Evolutionary conservation across 306 rosid species (phyloP).

Genomic region (Geum urbanum): DNA sequence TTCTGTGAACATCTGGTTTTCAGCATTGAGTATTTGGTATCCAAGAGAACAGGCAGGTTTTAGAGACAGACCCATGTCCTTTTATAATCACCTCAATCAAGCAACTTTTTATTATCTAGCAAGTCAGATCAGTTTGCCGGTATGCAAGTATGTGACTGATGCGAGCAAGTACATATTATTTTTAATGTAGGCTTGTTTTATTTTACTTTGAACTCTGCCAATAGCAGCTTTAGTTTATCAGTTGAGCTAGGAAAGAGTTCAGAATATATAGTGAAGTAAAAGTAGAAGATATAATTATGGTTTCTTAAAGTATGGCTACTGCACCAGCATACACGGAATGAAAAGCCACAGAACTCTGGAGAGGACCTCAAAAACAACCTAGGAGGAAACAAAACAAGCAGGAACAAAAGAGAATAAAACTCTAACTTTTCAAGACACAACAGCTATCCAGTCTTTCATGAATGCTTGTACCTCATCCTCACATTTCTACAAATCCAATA

Average conservation of each 20-base stretch:
- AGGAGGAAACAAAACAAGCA: background rate
- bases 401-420: too few relatives aligned
- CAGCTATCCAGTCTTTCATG: background rate
- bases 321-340: background rate
- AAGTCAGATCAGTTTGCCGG: background rate
- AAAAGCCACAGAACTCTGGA: too few relatives aligned
- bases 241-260: background rate
- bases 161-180: background rate
- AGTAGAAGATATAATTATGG: background rate
- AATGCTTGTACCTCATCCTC: slow-evolving; percentile 1
- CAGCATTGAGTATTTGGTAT: background rate
- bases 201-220: background rate
- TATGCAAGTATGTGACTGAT: background rate
- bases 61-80: background rate
- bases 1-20: background rate
- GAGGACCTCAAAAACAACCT: too few relatives aligned
- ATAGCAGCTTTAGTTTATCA: background rate
- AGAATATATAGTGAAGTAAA: background rate
- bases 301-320: background rate
- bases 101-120: background rate
- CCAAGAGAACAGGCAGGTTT: background rate
- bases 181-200: background rate
- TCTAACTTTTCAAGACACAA: background rate
- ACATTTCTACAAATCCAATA: background rate
- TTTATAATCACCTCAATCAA: background rate